phyloP scores from a whole-genome alignment of 116 monocot genomes.

The Trichopus zeylanicus region DNA sequence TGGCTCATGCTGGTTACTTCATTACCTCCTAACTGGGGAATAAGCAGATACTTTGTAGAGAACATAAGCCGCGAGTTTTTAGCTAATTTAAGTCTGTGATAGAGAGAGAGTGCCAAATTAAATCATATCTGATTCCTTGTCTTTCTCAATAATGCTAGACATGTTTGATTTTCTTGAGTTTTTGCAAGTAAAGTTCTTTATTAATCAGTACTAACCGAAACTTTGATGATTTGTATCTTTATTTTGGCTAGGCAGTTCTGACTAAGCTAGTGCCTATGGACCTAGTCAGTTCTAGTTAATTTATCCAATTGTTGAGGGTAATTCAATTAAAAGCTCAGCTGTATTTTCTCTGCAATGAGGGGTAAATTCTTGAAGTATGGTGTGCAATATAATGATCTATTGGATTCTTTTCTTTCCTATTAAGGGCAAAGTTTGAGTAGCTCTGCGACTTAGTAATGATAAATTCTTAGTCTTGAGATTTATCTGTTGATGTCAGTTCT shows the following conservation, averaged over 20 bases:
- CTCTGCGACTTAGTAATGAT: neutral
- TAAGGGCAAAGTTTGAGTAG: neutral
- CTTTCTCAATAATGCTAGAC: neutral
- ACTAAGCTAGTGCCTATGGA: neutral
- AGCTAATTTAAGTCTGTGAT: conserved; percentile 24
- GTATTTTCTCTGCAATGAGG: too few species aligned
- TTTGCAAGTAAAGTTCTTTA: too few species aligned
- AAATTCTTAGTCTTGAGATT: neutral
- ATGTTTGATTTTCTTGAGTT: neutral
- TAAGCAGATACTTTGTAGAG: conserved; percentile 60
- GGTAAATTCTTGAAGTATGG: too few species aligned
- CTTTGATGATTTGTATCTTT: neutral
- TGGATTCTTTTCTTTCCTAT: too few species aligned
- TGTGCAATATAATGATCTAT: too few species aligned
- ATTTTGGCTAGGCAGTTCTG: neutral
- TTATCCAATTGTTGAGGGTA: too few species aligned
- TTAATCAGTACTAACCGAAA: too few species aligned
- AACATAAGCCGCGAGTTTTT: conserved; percentile 8
- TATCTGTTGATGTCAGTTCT: neutral
- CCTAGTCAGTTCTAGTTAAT: too few species aligned
- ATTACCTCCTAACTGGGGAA: conserved; percentile 8
- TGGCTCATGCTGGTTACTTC: conserved; percentile 30
- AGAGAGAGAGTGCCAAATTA: conserved; percentile 43
- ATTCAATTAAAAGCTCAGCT: too few species aligned
- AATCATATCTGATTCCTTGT: conserved; percentile 21